Evolutionary conservation across 2,329 filamentous ascomycete species (phyloP).

Genomic region (Mollisia scopiformis): DNA sequence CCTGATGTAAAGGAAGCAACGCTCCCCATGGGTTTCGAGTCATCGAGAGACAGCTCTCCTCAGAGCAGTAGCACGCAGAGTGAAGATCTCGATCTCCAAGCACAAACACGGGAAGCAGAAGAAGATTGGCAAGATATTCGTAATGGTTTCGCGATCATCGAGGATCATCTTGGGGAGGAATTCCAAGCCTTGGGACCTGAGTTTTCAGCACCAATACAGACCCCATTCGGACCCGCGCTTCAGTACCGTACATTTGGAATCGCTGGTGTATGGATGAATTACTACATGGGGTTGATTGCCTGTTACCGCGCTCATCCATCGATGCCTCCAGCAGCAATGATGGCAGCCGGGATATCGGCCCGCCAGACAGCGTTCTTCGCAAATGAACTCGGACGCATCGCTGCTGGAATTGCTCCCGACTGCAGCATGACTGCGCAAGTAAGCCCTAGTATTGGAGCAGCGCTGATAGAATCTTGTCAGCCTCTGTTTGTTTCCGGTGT

Average conservation of each 20-base stretch:
- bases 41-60: conserved; percentile 22
- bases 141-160: conserved; percentile 69
- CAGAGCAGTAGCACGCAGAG: conserved; percentile 20
- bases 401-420: conserved; percentile 66
- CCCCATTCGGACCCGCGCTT: conserved; percentile 81
- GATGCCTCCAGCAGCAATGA: conserved; percentile 87
- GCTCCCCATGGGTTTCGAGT: conserved; percentile 36
- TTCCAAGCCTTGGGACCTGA: conserved; percentile 78
- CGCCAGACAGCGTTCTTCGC: conserved; percentile 72
- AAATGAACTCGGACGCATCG: conserved; percentile 77
- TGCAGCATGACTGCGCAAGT: conserved; percentile 54
- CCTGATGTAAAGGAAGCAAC: conserved; percentile 29
- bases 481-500: conserved; percentile 86
- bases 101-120: conserved; percentile 30
- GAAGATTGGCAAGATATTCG: conserved; percentile 78
- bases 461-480: conserved; percentile 81
- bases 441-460: conserved; percentile 77
- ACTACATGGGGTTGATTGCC: conserved; percentile 82
- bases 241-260: conserved; percentile 88
- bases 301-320: conserved; percentile 81
- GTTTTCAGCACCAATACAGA: conserved; percentile 59
- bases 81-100: conserved; percentile 31
- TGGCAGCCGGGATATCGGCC: conserved; percentile 80
- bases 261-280: conserved; percentile 84
- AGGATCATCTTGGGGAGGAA: conserved; percentile 67